Evolutionary conservation across 495 filamentous ascomycete species (phyloP), one percentile per base, ranked within the genome.

Genomic region (Neurospora sp.): DNA sequence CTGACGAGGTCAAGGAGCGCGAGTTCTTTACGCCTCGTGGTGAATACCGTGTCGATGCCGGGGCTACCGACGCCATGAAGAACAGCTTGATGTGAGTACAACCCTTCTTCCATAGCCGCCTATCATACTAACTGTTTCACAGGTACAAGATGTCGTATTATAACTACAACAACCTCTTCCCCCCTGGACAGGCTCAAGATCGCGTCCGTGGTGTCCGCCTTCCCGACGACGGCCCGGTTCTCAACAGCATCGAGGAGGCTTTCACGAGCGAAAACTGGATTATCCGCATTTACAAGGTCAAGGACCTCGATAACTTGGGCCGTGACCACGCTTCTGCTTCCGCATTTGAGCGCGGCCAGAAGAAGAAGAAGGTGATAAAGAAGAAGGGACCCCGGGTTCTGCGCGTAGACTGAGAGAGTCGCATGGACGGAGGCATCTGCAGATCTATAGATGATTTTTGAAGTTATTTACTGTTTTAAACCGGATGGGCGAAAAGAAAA

Each of bases 121-220:
- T 14, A 37, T 18, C 3, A 31, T 78, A 69, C 83, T 90, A 77
- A 88, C 81, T 74, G 16, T 14, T 38, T 59, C 42, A 74, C 76
- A 97, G 94, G 94, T 99, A 99, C 88, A 99, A 99, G 89, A 98
- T 99, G 96, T 97, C 94, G 42, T 99, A 98, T 88, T 92, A 98
- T 89, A 98, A 98, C 87, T 99, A 91, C 87, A 89, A 94, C 84
- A 83, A 88, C 27, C 90, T 99, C 73, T 99, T 98, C 88, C 94
- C 94, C 16, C 86, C 90, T 18, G 96, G 96, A 76, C 94, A 97
- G 81, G 96, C 95, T 41, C 85, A 90, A 75, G 96, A 99, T 81
- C 92, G 96, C 70, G 96, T 99, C 72, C 93, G 96, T 73, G 90
- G 90, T 73, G 85, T 88, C 37, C 89, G 88, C 72, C 84, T 98